phyloP scores from a whole-genome alignment of 176 grass and related monocot genomes.

The Oryza punctata region DNA sequence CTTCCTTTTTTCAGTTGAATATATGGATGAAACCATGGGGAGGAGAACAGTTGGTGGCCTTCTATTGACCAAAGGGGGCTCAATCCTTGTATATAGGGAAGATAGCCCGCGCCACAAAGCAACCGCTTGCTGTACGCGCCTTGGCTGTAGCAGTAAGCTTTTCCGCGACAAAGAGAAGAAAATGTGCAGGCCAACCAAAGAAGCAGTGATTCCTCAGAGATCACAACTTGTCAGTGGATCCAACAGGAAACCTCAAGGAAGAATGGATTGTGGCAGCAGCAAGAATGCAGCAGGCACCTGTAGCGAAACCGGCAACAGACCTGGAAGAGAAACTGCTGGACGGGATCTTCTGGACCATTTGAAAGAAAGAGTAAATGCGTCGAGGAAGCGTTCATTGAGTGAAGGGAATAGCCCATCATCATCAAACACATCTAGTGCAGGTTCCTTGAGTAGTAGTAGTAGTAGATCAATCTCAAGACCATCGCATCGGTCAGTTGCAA shows the following conservation, averaged over 20 bases:
- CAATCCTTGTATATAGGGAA: constrained; percentile 64
- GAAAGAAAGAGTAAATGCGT: constrained; percentile 35
- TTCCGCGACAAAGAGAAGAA: constrained; percentile 48
- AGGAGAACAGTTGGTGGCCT: constrained; percentile 72
- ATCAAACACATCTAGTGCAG: background rate
- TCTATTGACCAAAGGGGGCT: constrained; percentile 66
- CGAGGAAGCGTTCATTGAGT: constrained; percentile 32
- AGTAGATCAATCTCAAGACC: constrained; percentile 22
- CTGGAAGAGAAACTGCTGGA: constrained; percentile 31
- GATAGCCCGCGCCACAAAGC: constrained; percentile 44
- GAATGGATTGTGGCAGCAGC: constrained; percentile 15
- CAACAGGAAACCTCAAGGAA: constrained; percentile 35
- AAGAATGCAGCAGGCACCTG: constrained; percentile 22
- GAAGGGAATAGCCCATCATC: constrained; percentile 26
- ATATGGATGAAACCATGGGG: constrained; percentile 71
- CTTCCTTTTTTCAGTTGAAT: constrained; percentile 41
- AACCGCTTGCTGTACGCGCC: constrained; percentile 32
- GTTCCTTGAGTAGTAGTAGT: constrained; percentile 17
- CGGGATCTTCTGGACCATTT: constrained; percentile 13
- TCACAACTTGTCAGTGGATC: constrained; percentile 21
- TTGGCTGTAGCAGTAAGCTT: constrained; percentile 54
- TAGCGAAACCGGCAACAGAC: background rate
- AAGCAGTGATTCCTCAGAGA: constrained; percentile 24
- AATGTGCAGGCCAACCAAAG: constrained; percentile 19
- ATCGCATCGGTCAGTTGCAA: constrained; percentile 16